These are phyloP conservation scores for Botryosphaeria dothidea DNA, from an alignment of 2,329 filamentous ascomycete genomes.

Conservation along the genomic window DNA sequence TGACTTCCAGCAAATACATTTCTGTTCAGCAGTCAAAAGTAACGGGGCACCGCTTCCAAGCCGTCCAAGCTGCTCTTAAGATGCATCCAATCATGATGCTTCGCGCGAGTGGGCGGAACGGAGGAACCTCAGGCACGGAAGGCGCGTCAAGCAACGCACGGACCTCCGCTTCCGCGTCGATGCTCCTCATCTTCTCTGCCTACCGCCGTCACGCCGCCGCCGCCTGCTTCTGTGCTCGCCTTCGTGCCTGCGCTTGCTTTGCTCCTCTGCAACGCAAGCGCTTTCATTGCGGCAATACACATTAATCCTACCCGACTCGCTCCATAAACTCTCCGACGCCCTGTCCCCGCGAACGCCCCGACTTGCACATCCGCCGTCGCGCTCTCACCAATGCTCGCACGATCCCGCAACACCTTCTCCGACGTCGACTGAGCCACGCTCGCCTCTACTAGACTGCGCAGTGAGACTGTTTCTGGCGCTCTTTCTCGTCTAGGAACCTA, in stretches of 20 bases:
- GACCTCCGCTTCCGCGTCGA: not conserved
- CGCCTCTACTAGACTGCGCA: not conserved
- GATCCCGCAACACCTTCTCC: not conserved
- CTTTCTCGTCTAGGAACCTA: not conserved
- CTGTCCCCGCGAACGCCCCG: not conserved
- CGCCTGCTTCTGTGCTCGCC: not conserved
- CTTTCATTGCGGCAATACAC: not conserved
- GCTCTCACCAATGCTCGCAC: not conserved
- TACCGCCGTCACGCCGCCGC: not conserved
- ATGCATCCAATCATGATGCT: no score
- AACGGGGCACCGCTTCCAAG: no score
- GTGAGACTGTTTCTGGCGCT: not conserved
- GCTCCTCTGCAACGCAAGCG: not conserved
- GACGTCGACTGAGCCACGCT: not conserved
- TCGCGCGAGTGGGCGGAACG: not conserved
- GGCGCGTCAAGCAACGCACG: not conserved
- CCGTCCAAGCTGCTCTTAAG: no score
- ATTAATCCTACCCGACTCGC: not conserved
- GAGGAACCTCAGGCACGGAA: not conserved
- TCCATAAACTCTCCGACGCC: not conserved
- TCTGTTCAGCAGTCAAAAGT: no score
- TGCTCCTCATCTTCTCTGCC: conserved; percentile 6
- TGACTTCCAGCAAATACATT: no score
- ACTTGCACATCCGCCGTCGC: not conserved
- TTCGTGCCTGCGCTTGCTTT: not conserved